Evolutionary conservation across 2,329 filamentous ascomycete species (phyloP).

Genomic region (Tolypocladium album): DNA sequence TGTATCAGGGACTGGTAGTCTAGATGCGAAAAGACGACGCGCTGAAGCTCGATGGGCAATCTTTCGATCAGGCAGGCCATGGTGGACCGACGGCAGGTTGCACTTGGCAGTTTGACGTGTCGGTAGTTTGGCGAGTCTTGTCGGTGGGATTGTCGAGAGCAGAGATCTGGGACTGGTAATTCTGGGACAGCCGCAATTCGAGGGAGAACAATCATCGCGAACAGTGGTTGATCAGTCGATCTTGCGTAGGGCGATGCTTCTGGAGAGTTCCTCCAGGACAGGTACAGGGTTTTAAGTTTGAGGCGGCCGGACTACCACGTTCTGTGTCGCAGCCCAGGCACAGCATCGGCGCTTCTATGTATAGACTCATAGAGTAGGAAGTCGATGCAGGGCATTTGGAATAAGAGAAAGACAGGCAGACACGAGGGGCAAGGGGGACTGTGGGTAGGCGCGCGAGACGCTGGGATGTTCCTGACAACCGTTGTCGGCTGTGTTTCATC

Average conservation of each 20-base stretch:
- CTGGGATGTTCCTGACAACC: conserved; percentile 9
- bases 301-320: not conserved
- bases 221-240: not conserved
- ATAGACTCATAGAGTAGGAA: not conserved
- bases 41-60: conserved; percentile 21
- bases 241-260: not conserved
- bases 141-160: not conserved
- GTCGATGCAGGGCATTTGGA: conserved; percentile 4
- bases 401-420: conserved; percentile 8
- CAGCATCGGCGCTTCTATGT: conserved; percentile 1
- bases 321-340: not conserved
- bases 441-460: conserved; percentile 7
- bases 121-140: not conserved
- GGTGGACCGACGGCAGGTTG: not conserved
- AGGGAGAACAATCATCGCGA: conserved; percentile 18
- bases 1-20: conserved; percentile 30
- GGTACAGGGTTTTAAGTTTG: not conserved
- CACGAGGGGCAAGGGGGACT: conserved; percentile 7
- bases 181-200: conserved; percentile 9
- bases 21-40: conserved; percentile 21
- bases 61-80: conserved; percentile 19
- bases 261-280: not conserved
- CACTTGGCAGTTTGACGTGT: not conserved
- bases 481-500: conserved; percentile 21
- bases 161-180: conserved; percentile 7